Evolutionary conservation across 2,329 filamentous ascomycete genomes (phyloP), one percentile per base, ranked within the genome.

Genomic region (Coniochaeta prunicola): DNA sequence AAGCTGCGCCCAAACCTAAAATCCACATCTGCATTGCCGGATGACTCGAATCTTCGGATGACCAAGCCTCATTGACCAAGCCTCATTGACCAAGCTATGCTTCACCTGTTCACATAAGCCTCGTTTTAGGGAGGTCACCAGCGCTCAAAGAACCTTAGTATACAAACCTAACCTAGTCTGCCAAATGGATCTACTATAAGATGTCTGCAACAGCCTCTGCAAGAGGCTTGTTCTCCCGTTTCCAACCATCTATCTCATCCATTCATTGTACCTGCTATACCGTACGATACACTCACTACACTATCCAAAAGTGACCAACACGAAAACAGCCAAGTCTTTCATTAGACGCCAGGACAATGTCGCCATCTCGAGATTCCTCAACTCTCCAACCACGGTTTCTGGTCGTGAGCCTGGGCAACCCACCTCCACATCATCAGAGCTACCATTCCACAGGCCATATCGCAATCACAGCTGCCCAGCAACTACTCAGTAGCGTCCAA

Each of bases 371-470:
- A 28, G 48, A 53, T 7, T 53, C 30, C 30, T 15, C 48, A 58
- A 61, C 63, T 60, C 53, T 61, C 15, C 64, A 64, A 17, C 70
- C 76, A 53, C 82, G 80, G 38, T 84, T 96, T 65, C 84, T 97
- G 59, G 80, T 97, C 67, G 83, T 92, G 76, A 94, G 91, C 62
- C 82, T 99, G 63, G 94, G 94, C 65, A 97, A 97, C 67, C 91
- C 90, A 8, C 78, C 82, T 8, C 77, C 85, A 1, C 92, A 93
- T 72, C 83, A 84, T 64, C 81, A 88, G 63, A 96, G 90, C 21
- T 85, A 93, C 9, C 94, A 97, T 75, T 92, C 87, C 26, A 91
- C 92, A 15, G 94, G 92, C 13, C 93, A 97, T 76, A 83, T 86
- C 59, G 83, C 91, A 50, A 83, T 96, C 64, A 77, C 82, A 58